These are phyloP conservation scores for Penicillium verrucosum DNA, from an alignment of 2,329 filamentous ascomycete species.

Conservation along the genomic window DNA sequence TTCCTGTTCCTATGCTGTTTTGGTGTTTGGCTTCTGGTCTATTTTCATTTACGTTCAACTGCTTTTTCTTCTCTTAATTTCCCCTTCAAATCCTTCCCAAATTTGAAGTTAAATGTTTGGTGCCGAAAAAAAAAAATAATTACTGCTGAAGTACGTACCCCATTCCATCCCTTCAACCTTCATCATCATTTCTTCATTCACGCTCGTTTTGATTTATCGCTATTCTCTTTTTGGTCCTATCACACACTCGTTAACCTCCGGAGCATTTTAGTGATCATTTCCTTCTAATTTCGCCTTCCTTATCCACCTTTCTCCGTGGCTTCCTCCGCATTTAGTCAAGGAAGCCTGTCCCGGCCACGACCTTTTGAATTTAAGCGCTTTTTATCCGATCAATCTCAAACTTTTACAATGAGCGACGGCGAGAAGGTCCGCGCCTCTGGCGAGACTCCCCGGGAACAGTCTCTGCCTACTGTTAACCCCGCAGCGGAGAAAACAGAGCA, in stretches of 20 bases:
- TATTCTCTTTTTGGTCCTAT: constrained; percentile 11
- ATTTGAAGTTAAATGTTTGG: neutral
- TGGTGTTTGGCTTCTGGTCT: neutral
- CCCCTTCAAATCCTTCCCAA: neutral
- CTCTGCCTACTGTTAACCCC: constrained; percentile 79
- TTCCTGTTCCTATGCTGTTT: neutral
- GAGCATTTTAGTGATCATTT: constrained; percentile 19
- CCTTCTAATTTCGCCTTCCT: constrained; percentile 15
- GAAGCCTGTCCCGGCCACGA: constrained; percentile 44
- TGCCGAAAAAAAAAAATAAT: constrained; percentile 9
- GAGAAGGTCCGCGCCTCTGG: constrained; percentile 83
- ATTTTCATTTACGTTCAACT: neutral
- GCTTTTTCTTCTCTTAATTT: neutral
- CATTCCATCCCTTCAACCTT: constrained; percentile 23
- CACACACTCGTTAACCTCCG: constrained; percentile 11
- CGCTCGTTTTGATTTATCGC: constrained; percentile 9
- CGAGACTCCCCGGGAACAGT: constrained; percentile 53
- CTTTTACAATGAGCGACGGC: constrained; percentile 59
- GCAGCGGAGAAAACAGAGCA: constrained; percentile 65
- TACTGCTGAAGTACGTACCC: constrained; percentile 18
- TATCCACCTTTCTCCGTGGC: constrained; percentile 35
- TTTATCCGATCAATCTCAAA: constrained; percentile 41
- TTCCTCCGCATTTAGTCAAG: constrained; percentile 43
- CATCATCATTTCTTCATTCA: constrained; percentile 27
- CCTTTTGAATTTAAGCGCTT: constrained; percentile 50